Conservation (phyloP, 129 eudicot genomes). For the Centaurea solstitialis region DNA sequence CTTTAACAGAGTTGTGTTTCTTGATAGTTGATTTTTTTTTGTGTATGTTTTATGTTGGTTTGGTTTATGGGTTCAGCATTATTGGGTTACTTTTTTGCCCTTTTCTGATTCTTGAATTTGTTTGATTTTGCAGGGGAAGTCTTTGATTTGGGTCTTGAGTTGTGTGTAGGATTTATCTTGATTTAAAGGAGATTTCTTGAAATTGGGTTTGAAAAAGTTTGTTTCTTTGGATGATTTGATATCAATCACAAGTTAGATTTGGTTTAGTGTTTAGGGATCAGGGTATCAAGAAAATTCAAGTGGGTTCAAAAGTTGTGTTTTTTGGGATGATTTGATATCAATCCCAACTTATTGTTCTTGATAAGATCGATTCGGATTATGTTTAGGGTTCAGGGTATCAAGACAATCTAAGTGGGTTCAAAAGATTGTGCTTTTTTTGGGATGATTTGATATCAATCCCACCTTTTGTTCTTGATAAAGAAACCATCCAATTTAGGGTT, state of each 20-base stretch:
- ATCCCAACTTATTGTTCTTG: background rate
- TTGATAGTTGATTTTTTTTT: background rate
- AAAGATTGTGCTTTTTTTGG: background rate
- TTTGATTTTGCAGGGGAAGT: slow-evolving; percentile 29
- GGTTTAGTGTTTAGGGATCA: background rate
- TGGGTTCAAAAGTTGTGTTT: background rate
- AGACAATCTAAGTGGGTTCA: background rate
- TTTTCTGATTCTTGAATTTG: slow-evolving; percentile 18
- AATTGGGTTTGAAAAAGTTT: background rate
- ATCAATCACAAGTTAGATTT: background rate
- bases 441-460: background rate
- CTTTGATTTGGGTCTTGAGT: slow-evolving; percentile 6
- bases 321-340: background rate
- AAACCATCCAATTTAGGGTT: background rate
- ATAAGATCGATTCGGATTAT: slow-evolving; percentile 4
- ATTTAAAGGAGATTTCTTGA: background rate
- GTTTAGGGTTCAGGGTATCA: background rate
- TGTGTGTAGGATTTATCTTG: slow-evolving; percentile 15
- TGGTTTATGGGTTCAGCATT: background rate
- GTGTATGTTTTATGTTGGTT: slow-evolving; percentile 1
- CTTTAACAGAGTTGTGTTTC: slow-evolving; percentile 11
- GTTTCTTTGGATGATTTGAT: background rate
- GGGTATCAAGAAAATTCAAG: background rate
- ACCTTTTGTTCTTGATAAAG: background rate
- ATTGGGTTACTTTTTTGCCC: background rate